These are phyloP conservation scores for Xerocomus minutiporus DNA, from an alignment of 1,284 basidiomycete genomes.

Conservation along the genomic window DNA sequence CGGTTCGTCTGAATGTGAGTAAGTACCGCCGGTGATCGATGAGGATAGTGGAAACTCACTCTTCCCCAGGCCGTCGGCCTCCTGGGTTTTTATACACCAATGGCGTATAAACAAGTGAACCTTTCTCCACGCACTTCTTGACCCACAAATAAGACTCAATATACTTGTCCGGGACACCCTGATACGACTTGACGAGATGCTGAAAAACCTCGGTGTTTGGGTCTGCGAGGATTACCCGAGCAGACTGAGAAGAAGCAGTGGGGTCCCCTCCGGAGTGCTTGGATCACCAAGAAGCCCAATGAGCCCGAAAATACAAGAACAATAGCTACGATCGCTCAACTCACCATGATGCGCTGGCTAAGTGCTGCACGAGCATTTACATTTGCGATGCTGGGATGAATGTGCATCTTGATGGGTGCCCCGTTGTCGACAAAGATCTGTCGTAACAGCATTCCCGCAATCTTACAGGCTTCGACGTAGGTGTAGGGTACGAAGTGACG, in stretches of 20 bases:
- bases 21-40: neutral
- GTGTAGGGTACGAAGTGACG: conserved; percentile 73
- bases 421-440: conserved; percentile 69
- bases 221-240: conserved; percentile 71
- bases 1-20: conserved; percentile 52
- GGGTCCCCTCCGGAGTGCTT: conserved; percentile 78
- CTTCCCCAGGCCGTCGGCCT: conserved; percentile 72
- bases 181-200: conserved; percentile 63
- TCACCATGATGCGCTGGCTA: conserved; percentile 62
- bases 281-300: neutral
- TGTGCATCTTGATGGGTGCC: conserved; percentile 64
- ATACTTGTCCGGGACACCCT: conserved; percentile 61
- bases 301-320: neutral
- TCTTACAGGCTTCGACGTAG: conserved; percentile 73
- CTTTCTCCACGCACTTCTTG: conserved; percentile 70
- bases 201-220: conserved; percentile 68
- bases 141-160: conserved; percentile 78
- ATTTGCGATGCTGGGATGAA: conserved; percentile 73
- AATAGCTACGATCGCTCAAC: conserved; percentile 19
- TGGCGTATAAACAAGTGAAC: conserved; percentile 59
- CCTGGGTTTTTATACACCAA: conserved; percentile 77
- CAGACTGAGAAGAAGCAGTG: conserved; percentile 56
- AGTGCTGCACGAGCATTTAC: conserved; percentile 61
- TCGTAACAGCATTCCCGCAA: conserved; percentile 61
- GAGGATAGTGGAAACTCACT: conserved; percentile 42